Percentiles rank a stretch among this genome's conserved stretches.
Evolutionary conservation across 805 yeast genomes (phyloP).

Genomic region (Barnettozyma californica): DNA sequence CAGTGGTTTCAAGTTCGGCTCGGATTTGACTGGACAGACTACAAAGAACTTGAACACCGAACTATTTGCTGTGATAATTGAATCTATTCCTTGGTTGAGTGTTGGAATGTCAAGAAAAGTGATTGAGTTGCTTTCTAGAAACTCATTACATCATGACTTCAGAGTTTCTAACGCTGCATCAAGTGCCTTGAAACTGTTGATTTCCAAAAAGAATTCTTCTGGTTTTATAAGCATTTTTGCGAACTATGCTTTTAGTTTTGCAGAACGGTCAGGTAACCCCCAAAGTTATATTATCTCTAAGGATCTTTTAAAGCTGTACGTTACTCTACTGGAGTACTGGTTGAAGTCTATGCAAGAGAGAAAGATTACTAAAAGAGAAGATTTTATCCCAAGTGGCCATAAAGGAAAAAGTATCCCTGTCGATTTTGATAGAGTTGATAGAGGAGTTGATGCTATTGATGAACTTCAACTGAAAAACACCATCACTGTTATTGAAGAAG

Average conservation of each 20-base stretch:
- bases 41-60: slow-evolving; percentile 42
- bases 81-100: slow-evolving; percentile 68
- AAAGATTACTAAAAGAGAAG: slow-evolving; percentile 16
- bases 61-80: slow-evolving; percentile 63
- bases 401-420: background rate
- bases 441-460: slow-evolving; percentile 37
- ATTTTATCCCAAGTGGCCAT: slow-evolving; percentile 10
- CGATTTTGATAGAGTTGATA: slow-evolving; percentile 16
- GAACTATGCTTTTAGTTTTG: slow-evolving; percentile 72
- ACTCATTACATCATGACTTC: slow-evolving; percentile 62
- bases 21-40: slow-evolving; percentile 33
- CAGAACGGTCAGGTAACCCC: slow-evolving; percentile 61
- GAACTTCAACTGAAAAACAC: slow-evolving; percentile 73
- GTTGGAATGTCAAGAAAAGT: slow-evolving; percentile 54
- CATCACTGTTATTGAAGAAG: slow-evolving; percentile 84
- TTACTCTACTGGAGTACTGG: slow-evolving; percentile 82
- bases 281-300: slow-evolving; percentile 54
- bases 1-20: slow-evolving; percentile 35
- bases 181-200: slow-evolving; percentile 57
- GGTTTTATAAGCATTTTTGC: slow-evolving; percentile 70
- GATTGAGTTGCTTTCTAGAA: slow-evolving; percentile 72
- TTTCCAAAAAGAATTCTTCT: slow-evolving; percentile 64
- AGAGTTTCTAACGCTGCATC: slow-evolving; percentile 62
- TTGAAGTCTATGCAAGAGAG: slow-evolving; percentile 50
- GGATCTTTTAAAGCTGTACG: slow-evolving; percentile 63